These are phyloP conservation scores for Anthracocystis panici-leucophaei DNA, from an alignment of 1,284 basidiomycete species.

Conservation along the genomic window DNA sequence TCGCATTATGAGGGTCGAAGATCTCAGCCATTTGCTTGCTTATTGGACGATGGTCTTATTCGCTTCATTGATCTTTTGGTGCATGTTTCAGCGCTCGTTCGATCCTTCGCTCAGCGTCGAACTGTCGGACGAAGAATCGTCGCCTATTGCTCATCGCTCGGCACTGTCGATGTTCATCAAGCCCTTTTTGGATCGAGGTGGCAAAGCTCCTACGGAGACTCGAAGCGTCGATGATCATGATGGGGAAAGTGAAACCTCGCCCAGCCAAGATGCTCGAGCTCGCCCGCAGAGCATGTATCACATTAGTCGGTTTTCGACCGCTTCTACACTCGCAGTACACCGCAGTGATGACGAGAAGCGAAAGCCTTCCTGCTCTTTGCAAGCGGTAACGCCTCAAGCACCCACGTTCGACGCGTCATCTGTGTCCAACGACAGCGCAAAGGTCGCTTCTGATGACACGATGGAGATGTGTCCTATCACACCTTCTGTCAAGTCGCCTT, in stretches of 20 bases:
- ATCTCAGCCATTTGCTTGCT: constrained; percentile 6
- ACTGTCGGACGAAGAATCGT: constrained; percentile 14
- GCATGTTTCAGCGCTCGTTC: constrained; percentile 33
- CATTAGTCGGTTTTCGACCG: too few relatives aligned
- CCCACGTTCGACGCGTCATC: not conserved
- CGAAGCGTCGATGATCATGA: not conserved
- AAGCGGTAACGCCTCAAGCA: not conserved
- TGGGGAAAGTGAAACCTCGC: too few relatives aligned
- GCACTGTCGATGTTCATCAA: not conserved
- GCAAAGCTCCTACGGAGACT: too few relatives aligned
- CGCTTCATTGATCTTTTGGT: constrained; percentile 10
- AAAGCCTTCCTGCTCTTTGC: not conserved
- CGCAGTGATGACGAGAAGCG: not conserved
- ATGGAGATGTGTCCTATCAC: not conserved
- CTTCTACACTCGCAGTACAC: too few relatives aligned
- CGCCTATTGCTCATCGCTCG: constrained; percentile 1
- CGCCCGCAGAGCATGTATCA: not conserved
- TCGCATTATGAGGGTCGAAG: not conserved
- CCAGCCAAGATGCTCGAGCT: not conserved
- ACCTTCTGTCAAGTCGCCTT: not conserved
- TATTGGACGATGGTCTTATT: constrained; percentile 14
- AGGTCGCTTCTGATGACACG: not conserved
- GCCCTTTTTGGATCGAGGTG: not conserved
- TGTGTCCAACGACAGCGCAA: not conserved
- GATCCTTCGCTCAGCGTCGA: constrained; percentile 46